Base-by-base conservation (phyloP, 176 grass and related monocot species). In the Neostapfia colusana region DNA sequence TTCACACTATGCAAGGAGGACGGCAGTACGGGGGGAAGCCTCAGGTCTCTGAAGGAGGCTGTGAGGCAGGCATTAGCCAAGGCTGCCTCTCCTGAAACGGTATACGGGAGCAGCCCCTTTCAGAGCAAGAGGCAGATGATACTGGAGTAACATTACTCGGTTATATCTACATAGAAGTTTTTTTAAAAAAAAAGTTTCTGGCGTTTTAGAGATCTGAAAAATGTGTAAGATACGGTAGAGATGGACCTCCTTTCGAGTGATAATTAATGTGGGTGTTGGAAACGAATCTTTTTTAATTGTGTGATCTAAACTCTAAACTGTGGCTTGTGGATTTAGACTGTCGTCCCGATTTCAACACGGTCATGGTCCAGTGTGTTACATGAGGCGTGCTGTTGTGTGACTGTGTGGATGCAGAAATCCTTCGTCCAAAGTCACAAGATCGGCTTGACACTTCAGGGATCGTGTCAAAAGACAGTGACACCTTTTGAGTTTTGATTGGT, bases 41-140 rank as follows among this genome's bases (percentile, higher is more conserved):
- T 90, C 1, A 65, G 21, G 28, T 86, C 75, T 53, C 64, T 90
- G 57, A 84, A 86, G 84, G 84, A 86, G 75, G 56, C 88, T 27
- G 65, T 90, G 7, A 70, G 75, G 80, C 44, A 76, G 42, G 88
- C 83, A 3, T 7, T 90, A 2, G 65, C 63, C 46, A 90, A 57
- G 70, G 64, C 75, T 37, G 80, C 80, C 64, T 80, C 80, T 6
- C 74, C 63, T 1, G 83, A 86, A 62, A 65, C 70, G 70, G 54
- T 74, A 21, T 70, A 60, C 53, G 75, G 67, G 3, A 57, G 45
- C 4, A 48, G 51, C 39, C 18, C 36, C 20, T 76, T 86, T 17
- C 64, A 59, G 65, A 86, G 56, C 55, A 90, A 90, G 88, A 75
- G 70, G 49, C 88, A 80, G 75, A 83, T 69, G 75, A 67, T 90